Evolutionary conservation across 441 rosid species (phyloP), one percentile per base, ranked within the genome.

Genomic region (Aquilaria agallochum): DNA sequence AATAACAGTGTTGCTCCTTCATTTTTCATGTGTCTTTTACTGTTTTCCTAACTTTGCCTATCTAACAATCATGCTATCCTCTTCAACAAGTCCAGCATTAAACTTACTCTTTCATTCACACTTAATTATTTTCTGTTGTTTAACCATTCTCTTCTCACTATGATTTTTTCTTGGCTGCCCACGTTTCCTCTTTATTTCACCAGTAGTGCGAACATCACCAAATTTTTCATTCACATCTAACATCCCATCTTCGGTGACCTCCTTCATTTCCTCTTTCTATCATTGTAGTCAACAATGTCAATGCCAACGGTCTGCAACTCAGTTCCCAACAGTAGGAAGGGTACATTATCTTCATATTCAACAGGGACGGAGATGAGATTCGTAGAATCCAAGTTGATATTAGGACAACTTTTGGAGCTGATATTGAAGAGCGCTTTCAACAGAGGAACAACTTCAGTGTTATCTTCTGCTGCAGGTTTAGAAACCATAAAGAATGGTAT

Each of bases 341-440:
- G 14, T n/a, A 60, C 31, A 30, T 13, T 52, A 2, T 60, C 72
- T 34, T 69, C 57, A 63, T 75, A 71, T 9, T 66, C 66, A 53
- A 84, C 69, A 9, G 74, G 85, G 32, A 82, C 79, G 1, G 86
- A 59, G 58, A 85, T 57, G 65, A 75, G 72, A 76, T 71, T 73
- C 60, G 56, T 57, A 5, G 74, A 72, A 53, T 70, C 62, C 12
- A 70, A 62, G 55, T 27, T 58, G 9, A 44, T 47, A 58, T 33
- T 20, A 44, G 33, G 13, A 30, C 57, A 48, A 33, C 56, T 10
- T 11, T 14, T 48, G 31, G 77, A 71, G 55, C 79, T 68, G 62
- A 75, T 73, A 45, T 79, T 71, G 62, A 94, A 84, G 64, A 94
- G 78, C 13, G 85, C 84, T 78, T 80, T 80, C 5, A 94, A 79